Percentiles rank a stretch among this genome's conserved stretches.
Evolutionary conservation across 768 basidiomycete species (phyloP).

Genomic region (Boletus insuetus): DNA sequence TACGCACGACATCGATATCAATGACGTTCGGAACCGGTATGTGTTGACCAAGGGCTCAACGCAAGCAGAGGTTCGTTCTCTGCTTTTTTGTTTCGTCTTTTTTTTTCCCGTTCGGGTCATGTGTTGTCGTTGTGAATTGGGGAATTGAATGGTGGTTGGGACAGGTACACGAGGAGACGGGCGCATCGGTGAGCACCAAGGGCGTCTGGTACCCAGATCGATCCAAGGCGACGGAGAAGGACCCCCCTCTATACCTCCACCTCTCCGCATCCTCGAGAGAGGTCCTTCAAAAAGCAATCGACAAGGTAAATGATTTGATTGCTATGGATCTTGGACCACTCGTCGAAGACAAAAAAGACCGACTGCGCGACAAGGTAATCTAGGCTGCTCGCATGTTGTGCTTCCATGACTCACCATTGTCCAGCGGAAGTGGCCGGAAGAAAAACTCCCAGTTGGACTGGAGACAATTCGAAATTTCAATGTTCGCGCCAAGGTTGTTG

Average conservation of each 20-base stretch:
- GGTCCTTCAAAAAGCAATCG: slow-evolving; percentile 61
- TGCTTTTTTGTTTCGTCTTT: not conserved
- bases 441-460: slow-evolving; percentile 85
- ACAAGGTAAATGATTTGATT: slow-evolving; percentile 72
- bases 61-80: slow-evolving; percentile 73
- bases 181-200: slow-evolving; percentile 89
- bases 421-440: slow-evolving; percentile 97
- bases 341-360: slow-evolving; percentile 75
- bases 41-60: slow-evolving; percentile 91
- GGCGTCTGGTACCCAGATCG: slow-evolving; percentile 97
- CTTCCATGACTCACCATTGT: slow-evolving; percentile 9
- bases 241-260: slow-evolving; percentile 92
- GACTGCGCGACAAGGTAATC: slow-evolving; percentile 60
- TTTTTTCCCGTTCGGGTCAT: not conserved
- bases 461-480: slow-evolving; percentile 96
- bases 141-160: slow-evolving; percentile 3
- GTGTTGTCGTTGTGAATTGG: not conserved
- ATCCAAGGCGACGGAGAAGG: slow-evolving; percentile 84
- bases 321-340: slow-evolving; percentile 74
- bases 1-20: slow-evolving; percentile 92
- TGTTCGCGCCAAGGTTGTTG: slow-evolving; percentile 95
- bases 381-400: not conserved
- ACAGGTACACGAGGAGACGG: slow-evolving; percentile 90
- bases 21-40: slow-evolving; percentile 93
- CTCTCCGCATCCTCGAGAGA: slow-evolving; percentile 76